phyloP scores from a whole-genome alignment of 1,284 basidiomycete genomes.

The Naganishia cerealis region DNA sequence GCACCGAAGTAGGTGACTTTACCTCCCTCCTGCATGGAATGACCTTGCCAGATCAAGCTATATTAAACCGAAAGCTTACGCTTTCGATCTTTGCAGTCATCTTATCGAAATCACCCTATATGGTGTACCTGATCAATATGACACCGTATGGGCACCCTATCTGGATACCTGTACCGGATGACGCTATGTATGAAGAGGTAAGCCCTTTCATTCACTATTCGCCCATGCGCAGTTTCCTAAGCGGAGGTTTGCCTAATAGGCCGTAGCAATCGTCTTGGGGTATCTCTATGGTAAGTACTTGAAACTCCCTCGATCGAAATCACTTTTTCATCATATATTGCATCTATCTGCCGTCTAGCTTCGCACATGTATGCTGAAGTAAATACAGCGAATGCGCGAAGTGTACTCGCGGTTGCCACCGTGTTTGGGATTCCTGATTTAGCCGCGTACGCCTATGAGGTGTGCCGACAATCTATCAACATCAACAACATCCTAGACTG shows the following conservation, averaged over 20 bases:
- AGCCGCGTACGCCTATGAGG: slow-evolving; percentile 71
- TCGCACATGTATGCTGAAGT: slow-evolving; percentile 50
- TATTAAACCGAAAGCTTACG: background rate
- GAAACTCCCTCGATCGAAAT: background rate
- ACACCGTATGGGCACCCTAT: slow-evolving; percentile 66
- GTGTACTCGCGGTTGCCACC: slow-evolving; percentile 75
- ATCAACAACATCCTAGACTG: slow-evolving; percentile 70
- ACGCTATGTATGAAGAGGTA: slow-evolving; percentile 78
- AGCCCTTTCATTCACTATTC: slow-evolving; percentile 41
- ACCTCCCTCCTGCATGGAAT: background rate
- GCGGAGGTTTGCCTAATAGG: slow-evolving; percentile 34
- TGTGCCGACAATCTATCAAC: slow-evolving; percentile 70
- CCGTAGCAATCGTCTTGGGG: slow-evolving; percentile 49
- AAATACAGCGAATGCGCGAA: slow-evolving; percentile 72
- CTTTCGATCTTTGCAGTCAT: slow-evolving; percentile 61
- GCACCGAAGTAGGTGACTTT: slow-evolving; percentile 46
- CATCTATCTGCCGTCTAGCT: slow-evolving; percentile 6
- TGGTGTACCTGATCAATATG: slow-evolving; percentile 72
- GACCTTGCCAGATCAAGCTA: background rate
- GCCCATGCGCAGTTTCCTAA: background rate
- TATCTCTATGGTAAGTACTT: slow-evolving; percentile 47
- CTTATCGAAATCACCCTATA: slow-evolving; percentile 77
- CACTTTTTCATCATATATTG: background rate
- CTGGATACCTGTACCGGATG: slow-evolving; percentile 71
- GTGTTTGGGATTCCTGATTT: slow-evolving; percentile 80